phyloP scores from a whole-genome alignment of 257 asterid species.

The Penstemon davidsonii region DNA sequence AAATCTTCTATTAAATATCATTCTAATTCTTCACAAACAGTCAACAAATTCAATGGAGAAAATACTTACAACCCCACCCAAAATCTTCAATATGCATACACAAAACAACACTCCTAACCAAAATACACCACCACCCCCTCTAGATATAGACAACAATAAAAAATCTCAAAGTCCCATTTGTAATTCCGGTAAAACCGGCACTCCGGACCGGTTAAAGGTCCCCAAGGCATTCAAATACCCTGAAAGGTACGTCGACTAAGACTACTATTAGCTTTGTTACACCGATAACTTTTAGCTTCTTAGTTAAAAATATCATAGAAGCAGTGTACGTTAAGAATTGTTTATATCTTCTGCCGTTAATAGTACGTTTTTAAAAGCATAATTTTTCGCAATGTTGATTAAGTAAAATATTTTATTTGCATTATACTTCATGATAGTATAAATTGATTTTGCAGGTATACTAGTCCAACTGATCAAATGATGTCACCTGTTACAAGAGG shows the following conservation, averaged over 20 bases:
- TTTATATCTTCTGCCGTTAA: no score
- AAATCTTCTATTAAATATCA: constrained; percentile 21
- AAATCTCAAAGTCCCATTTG: constrained; percentile 26
- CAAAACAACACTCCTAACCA: constrained; percentile 24
- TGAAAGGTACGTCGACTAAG: constrained; percentile 41
- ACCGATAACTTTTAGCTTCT: neutral
- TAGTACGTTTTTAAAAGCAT: no score
- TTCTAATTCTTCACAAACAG: neutral
- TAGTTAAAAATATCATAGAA: no score
- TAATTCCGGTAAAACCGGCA: constrained; percentile 31
- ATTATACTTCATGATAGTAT: neutral
- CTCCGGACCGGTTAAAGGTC: constrained; percentile 60
- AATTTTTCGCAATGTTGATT: no score
- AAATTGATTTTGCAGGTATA: constrained; percentile 40
- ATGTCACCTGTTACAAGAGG: constrained; percentile 68
- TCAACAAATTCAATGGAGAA: constrained; percentile 39
- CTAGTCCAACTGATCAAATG: constrained; percentile 74
- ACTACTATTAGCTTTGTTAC: neutral
- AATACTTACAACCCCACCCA: constrained; percentile 32
- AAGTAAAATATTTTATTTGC: no score
- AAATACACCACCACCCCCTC: constrained; percentile 28
- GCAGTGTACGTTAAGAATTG: no score
- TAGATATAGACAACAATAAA: neutral
- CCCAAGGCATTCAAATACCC: constrained; percentile 68
- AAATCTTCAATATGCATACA: constrained; percentile 6